These are phyloP conservation scores for Alternaria gansuensis DNA, from an alignment of 2,329 filamentous ascomycete species.

Conservation along the genomic window DNA sequence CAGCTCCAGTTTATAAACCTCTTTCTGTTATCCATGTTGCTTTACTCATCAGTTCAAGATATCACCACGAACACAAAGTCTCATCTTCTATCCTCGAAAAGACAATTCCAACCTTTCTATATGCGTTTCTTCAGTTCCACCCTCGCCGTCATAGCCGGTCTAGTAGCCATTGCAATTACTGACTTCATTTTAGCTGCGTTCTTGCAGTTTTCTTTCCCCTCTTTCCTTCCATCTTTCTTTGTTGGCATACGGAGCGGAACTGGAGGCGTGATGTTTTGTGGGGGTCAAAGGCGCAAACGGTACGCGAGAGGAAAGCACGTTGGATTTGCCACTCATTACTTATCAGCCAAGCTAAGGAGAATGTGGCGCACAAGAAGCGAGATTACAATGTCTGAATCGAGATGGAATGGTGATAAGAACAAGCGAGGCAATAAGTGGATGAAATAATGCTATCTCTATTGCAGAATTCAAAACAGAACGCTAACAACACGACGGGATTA, in stretches of 20 bases:
- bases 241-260: not conserved
- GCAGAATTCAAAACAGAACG: not conserved
- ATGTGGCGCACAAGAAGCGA: not conserved
- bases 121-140: slow-evolving; percentile 7
- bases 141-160: slow-evolving; percentile 3
- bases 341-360: not conserved
- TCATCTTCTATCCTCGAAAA: not conserved
- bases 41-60: not conserved
- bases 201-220: too few relatives aligned
- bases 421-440: not conserved
- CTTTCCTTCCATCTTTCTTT: not conserved
- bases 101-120: not conserved
- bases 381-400: not conserved
- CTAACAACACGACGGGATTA: not conserved
- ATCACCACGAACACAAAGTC: not conserved
- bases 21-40: not conserved
- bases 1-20: not conserved
- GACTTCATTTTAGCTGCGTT: not conserved
- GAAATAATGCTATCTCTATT: not conserved
- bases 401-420: not conserved
- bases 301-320: not conserved
- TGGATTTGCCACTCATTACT: not conserved
- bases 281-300: not conserved
- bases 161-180: not conserved
- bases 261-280: not conserved